These are phyloP conservation scores for Aspergillus ustus DNA, from an alignment of 2,329 filamentous ascomycete species.

Conservation along the genomic window DNA sequence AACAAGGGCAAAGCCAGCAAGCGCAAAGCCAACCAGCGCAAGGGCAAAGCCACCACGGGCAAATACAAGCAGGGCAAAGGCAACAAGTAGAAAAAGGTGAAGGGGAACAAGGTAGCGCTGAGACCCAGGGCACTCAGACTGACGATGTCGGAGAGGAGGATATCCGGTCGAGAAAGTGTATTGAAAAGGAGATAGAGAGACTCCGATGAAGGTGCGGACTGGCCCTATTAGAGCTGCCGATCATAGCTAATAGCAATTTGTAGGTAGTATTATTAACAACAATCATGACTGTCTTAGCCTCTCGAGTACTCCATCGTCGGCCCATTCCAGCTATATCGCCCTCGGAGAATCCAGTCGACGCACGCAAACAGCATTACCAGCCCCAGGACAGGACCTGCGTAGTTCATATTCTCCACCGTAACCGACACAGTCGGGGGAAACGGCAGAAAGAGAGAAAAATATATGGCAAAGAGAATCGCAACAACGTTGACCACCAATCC, in stretches of 20 bases:
- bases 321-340: conserved; percentile 29
- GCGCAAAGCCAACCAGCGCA: too few species aligned
- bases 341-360: conserved; percentile 29
- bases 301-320: conserved; percentile 19
- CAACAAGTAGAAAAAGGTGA: background rate
- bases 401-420: conserved; percentile 40
- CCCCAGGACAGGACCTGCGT: conserved; percentile 32
- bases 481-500: conserved; percentile 34
- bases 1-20: background rate
- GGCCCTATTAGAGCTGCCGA: background rate
- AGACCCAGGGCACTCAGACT: background rate
- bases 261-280: background rate
- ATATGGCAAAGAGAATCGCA: conserved; percentile 35
- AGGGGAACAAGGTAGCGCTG: background rate
- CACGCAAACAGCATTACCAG: conserved; percentile 30
- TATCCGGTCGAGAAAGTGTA: background rate
- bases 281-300: too few species aligned
- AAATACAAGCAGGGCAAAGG: background rate
- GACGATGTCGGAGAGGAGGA: background rate
- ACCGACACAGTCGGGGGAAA: conserved; percentile 38
- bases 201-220: background rate
- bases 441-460: conserved; percentile 36
- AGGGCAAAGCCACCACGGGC: too few species aligned
- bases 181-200: background rate
- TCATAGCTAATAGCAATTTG: background rate